Evolutionary conservation across 768 basidiomycete genomes (phyloP).

Genomic region (Auricularia heimuer): DNA sequence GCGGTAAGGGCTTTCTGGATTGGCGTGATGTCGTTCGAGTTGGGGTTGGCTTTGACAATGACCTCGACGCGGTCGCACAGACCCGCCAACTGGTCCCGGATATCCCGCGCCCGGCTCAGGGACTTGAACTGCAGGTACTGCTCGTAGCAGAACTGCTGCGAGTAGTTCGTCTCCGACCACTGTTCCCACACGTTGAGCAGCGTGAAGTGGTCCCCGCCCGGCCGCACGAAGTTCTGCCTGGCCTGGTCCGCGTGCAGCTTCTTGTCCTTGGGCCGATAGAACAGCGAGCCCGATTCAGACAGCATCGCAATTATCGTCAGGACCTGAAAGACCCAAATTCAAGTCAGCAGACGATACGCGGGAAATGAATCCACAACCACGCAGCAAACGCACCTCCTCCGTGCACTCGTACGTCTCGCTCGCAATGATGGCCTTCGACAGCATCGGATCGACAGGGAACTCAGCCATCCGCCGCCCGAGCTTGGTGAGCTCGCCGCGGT

Average conservation of each 20-base stretch:
- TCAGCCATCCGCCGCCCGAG: slow-evolving; percentile 96
- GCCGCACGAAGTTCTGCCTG: slow-evolving; percentile 89
- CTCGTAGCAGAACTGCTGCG: slow-evolving; percentile 94
- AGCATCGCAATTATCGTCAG: slow-evolving; percentile 97
- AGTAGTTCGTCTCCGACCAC: slow-evolving; percentile 97
- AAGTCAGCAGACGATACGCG: neutral
- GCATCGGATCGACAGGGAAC: slow-evolving; percentile 97
- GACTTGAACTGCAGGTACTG: slow-evolving; percentile 95
- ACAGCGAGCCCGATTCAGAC: slow-evolving; percentile 87
- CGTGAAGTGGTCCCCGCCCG: slow-evolving; percentile 97
- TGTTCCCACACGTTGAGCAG: slow-evolving; percentile 97
- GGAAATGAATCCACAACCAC: neutral
- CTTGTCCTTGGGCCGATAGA: slow-evolving; percentile 98
- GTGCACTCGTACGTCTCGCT: slow-evolving; percentile 92
- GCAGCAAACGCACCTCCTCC: slow-evolving; percentile 64
- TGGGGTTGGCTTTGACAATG: slow-evolving; percentile 76
- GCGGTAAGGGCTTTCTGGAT: slow-evolving; percentile 92
- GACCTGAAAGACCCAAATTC: slow-evolving; percentile 38
- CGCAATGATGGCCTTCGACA: slow-evolving; percentile 91
- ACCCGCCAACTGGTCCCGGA: slow-evolving; percentile 89
- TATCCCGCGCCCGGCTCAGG: slow-evolving; percentile 87
- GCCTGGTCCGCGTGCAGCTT: slow-evolving; percentile 96
- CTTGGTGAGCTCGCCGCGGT: slow-evolving; percentile 94
- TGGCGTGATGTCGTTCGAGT: slow-evolving; percentile 85
- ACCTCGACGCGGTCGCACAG: slow-evolving; percentile 97